phyloP scores from a whole-genome alignment of 2,329 filamentous ascomycete species.

The Aspergillus bombycis region DNA sequence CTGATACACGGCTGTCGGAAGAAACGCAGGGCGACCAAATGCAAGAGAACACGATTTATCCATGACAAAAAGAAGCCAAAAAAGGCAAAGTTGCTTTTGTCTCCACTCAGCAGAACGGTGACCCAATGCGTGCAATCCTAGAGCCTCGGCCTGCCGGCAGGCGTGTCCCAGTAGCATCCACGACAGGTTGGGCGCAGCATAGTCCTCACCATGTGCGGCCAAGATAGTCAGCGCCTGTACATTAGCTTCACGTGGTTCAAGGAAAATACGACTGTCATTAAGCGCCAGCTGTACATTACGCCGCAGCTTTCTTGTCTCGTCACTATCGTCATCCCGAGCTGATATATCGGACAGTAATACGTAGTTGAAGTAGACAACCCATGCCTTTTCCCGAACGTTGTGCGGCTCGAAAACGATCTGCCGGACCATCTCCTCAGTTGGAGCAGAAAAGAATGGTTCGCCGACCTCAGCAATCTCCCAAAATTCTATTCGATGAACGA shows the following conservation, averaged over 20 bases:
- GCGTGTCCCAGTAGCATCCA: conserved; percentile 22
- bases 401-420: conserved; percentile 19
- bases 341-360: conserved; percentile 12
- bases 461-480: not conserved
- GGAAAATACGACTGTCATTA: conserved; percentile 18
- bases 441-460: not conserved
- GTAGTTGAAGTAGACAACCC: conserved; percentile 21
- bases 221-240: conserved; percentile 14
- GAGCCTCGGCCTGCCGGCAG: conserved; percentile 20
- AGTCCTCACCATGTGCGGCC: conserved; percentile 21
- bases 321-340: not conserved
- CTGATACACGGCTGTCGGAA: conserved; percentile 12
- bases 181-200: conserved; percentile 19
- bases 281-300: conserved; percentile 16
- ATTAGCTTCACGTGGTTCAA: conserved; percentile 17
- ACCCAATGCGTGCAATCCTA: conserved; percentile 8
- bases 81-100: conserved; percentile 16
- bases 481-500: not conserved
- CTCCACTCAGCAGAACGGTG: not conserved
- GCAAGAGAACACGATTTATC: conserved; percentile 22
- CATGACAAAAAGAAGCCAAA: conserved; percentile 19
- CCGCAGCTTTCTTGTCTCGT: not conserved
- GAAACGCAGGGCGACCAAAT: conserved; percentile 20
- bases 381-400: conserved; percentile 16
- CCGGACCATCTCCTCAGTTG: conserved; percentile 1